Evolutionary conservation across 805 yeast genomes (phyloP), one percentile per base, ranked within the genome.

Genomic region (Candida glaebosa): DNA sequence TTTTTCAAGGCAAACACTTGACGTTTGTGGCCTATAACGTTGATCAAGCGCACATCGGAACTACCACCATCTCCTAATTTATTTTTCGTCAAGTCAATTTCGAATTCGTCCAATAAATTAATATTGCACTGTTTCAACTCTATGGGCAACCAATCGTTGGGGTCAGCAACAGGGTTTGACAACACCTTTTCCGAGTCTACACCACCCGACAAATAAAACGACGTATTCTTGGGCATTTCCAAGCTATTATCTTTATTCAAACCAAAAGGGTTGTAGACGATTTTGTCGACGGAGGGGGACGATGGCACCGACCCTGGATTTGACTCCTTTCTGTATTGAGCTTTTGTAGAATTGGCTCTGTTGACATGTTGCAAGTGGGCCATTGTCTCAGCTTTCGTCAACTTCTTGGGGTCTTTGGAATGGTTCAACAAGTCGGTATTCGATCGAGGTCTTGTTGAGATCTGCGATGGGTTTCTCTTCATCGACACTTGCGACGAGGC

Each of bases 51-150:
- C 16, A 85, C 89, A 37, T 76, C 76, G 4, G 87, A 76, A 2
- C 85, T 77, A 3, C 90, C 90, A 37, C 95, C 93, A 41, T 74
- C 76, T 2, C 90, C 93, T 38, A 85, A 58, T 36, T 72, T 75
- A 40, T 73, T 72, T 18, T 67, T 59, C 31, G 53, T 43, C 17
- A 54, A 67, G 39, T 68, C 74, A 28, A 67, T 61, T 32, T 71
- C 76, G 53, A 78, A 85, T 42, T 76, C 78, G 34, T 81, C 83
- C 22, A 72, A 67, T 43, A 86, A 60, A 33, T 71, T 69, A 3
- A 69, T 61, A 40, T 69, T 67, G 1, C 61, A 59, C 54, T 81
- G 79, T 39, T 75, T 67, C 46, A 77, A 64, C 3, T 70, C 75
- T 0, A 56, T 63, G 0, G 91, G 90, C 15, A 85, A 58, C 46